Conservation (phyloP, 2,329 filamentous ascomycete species). For the Colletotrichum phormii region DNA sequence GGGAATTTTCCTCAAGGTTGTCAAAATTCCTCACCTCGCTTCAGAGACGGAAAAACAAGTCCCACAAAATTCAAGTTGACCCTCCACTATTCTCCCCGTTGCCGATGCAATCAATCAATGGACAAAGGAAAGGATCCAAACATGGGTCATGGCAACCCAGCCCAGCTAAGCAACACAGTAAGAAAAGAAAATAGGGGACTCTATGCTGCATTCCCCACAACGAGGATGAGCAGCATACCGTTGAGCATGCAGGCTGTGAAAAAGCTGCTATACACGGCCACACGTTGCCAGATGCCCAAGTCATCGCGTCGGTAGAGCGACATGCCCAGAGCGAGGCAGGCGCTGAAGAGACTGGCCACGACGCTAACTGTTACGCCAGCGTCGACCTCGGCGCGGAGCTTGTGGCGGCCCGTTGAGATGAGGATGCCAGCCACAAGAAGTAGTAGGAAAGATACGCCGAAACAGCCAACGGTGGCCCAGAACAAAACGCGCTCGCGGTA, state of each 20-base stretch:
- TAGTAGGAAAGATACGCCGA: conserved; percentile 71
- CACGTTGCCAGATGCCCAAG: conserved; percentile 55
- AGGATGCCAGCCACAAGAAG: conserved; percentile 74
- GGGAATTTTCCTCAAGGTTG: conserved; percentile 8
- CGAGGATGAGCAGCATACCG: conserved; percentile 56
- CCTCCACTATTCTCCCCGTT: neutral
- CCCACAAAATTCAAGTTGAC: conserved; percentile 16
- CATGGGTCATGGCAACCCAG: neutral
- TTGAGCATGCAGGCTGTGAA: conserved; percentile 53
- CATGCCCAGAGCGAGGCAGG: conserved; percentile 70
- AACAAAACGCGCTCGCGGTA: conserved; percentile 68
- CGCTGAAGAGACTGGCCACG: conserved; percentile 73
- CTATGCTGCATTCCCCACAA: conserved; percentile 53
- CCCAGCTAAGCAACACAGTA: neutral
- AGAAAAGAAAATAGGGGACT: neutral
- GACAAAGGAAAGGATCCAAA: conserved; percentile 2
- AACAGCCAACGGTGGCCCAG: conserved; percentile 64
- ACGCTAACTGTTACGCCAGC: conserved; percentile 78
- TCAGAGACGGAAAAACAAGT: neutral
- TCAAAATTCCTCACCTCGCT: conserved; percentile 18
- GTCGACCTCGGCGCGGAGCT: conserved; percentile 77
- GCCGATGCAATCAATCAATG: conserved; percentile 8
- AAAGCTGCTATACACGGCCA: conserved; percentile 53
- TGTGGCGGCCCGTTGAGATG: conserved; percentile 75
- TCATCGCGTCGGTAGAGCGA: conserved; percentile 64